Base-by-base conservation (phyloP, 1,284 basidiomycete species). In the Ceratobasidium sp. region DNA sequence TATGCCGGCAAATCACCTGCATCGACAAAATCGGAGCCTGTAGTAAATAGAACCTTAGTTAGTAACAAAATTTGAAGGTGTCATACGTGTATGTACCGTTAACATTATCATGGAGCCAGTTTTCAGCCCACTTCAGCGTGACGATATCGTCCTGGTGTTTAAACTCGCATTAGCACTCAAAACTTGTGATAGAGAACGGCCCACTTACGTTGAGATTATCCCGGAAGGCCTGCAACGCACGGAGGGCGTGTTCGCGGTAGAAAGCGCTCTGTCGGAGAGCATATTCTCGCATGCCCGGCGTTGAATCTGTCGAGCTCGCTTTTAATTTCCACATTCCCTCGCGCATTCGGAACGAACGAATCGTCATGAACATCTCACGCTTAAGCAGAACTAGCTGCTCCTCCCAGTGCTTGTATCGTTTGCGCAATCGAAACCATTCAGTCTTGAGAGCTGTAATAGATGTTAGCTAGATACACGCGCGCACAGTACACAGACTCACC, bases 361-460 rank as follows among this genome's bases (percentile, higher is more conserved):
- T 23, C 10, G 69, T 33, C 69, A 71, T 71, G 3, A 28, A 23
- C 69, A 71, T 71, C 44, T 71, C 69, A 3, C 56, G 52, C 42
- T 71, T 71, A 5, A 71, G 38, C 2, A 71, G n/a, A 10, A 33
- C 52, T 5, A 71, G 26, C 40, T 71, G 44, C 33, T 71, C 69
- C 28, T 71, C 69, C 69, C 69, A 71, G 9, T 28, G 69, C 9
- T 40, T 71, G 56, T 59, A 71, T 28, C 69, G 69, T 33, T 71
- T 23, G 33, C 56, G 52, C 5, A 54, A 48, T 26, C 69, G n/a
- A 20, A 71, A 71, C 69, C 69, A 71, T 20, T 71, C 69, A 5
- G 48, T 52, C 54, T 44, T 56, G 3, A 71, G 40, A 6, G 69
- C 56, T 71, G 42, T 3, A 52, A 7, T 17, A 17, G 15, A 20